These are phyloP conservation scores for Calamus simplicifolius DNA, from an alignment of 176 grass and related monocot species.

Conservation along the genomic window DNA sequence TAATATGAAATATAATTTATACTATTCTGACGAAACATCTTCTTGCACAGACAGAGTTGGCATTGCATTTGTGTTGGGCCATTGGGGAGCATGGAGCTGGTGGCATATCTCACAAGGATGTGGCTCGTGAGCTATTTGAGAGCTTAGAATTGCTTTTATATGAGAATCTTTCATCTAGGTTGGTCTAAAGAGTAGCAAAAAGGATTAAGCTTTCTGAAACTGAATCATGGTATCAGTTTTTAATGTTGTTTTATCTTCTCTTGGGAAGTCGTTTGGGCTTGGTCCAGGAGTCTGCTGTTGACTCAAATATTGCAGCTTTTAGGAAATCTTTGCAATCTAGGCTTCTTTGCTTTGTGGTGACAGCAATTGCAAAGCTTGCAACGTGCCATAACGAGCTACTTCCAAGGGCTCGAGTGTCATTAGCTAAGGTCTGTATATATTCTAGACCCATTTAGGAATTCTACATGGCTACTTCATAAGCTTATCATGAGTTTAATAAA, in stretches of 20 bases:
- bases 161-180: constrained; percentile 93
- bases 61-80: constrained; percentile 91
- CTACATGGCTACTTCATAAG: too few species aligned
- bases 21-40: too few species aligned
- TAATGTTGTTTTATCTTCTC: constrained; percentile 26
- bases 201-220: too few species aligned
- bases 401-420: constrained; percentile 67
- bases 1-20: too few species aligned
- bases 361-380: constrained; percentile 82
- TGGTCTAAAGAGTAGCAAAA: constrained; percentile 4
- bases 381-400: constrained; percentile 90
- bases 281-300: constrained; percentile 62
- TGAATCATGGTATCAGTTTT: neutral
- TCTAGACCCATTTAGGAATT: neutral
- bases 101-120: constrained; percentile 66
- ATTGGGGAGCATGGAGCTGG: constrained; percentile 89
- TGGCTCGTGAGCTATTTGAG: constrained; percentile 84
- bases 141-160: constrained; percentile 84
- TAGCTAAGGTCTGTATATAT: constrained; percentile 57
- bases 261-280: constrained; percentile 62
- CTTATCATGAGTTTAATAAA: too few species aligned
- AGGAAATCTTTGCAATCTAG: constrained; percentile 71
- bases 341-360: constrained; percentile 93
- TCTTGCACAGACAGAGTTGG: constrained; percentile 66
- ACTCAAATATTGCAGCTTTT: constrained; percentile 49